Evolutionary conservation across 2,329 filamentous ascomycete species (phyloP).

Genomic region (Clarireedia sp.): DNA sequence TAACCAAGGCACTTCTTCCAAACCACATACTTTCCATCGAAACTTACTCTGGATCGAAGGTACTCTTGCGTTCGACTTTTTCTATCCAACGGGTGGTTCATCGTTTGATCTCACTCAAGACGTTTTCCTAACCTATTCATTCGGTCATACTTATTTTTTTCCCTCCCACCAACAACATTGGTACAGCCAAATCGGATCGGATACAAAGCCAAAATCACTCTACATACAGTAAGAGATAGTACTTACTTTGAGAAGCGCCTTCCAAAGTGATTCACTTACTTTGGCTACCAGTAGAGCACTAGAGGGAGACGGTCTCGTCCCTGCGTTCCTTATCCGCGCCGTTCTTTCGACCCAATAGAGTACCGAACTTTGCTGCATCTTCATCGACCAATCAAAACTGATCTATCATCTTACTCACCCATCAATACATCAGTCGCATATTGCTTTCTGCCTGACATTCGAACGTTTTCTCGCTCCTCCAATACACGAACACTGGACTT

Average conservation of each 20-base stretch:
- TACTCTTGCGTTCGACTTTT: not conserved
- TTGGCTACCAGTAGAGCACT: not conserved
- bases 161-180: not conserved
- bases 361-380: conserved; percentile 6
- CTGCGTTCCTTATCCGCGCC: conserved; percentile 6
- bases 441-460: not conserved
- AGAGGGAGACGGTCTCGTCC: not conserved
- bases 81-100: too few relatives aligned
- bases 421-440: conserved; percentile 4
- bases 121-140: not conserved
- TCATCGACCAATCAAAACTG: conserved; percentile 5
- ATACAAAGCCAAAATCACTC: not conserved
- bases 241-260: not conserved
- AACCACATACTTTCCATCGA: not conserved
- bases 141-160: not conserved
- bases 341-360: conserved; percentile 1
- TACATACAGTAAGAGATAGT: conserved; percentile 5
- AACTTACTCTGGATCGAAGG: not conserved
- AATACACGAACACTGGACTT: conserved; percentile 4
- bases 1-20: not conserved
- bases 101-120: not conserved
- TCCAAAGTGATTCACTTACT: conserved; percentile 1
- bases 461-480: not conserved
- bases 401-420: conserved; percentile 3
- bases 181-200: not conserved